Conservation (phyloP, 1,139 yeast species). For the Yamadazyma kanchanaburiensis region DNA sequence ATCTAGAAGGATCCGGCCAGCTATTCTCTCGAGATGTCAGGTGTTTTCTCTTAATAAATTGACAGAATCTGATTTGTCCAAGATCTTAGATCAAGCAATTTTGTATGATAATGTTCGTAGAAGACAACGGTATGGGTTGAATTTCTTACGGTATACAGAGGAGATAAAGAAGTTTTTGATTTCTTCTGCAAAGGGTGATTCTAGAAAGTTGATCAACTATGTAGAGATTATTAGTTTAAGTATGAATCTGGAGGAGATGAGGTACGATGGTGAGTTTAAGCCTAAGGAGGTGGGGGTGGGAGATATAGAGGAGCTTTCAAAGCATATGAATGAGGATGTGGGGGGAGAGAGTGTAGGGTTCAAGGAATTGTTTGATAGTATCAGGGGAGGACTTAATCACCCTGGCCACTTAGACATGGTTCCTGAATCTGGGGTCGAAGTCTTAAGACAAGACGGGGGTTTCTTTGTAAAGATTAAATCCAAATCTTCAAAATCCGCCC, state of each 20-base stretch:
- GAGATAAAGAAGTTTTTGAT: conserved; percentile 4
- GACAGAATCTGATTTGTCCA: conserved; percentile 14
- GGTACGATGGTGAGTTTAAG: conserved; percentile 2
- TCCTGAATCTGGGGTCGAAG: background rate
- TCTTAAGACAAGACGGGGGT: background rate
- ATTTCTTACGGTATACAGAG: conserved; percentile 4
- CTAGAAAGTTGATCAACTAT: conserved; percentile 22
- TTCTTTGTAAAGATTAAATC: background rate
- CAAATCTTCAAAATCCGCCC: too few species aligned
- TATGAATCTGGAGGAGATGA: background rate
- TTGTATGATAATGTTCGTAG: conserved; percentile 26
- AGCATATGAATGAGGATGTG: background rate
- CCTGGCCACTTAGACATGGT: too few species aligned
- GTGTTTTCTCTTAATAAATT: conserved; percentile 25
- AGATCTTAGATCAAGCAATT: conserved; percentile 25
- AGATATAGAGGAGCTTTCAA: background rate
- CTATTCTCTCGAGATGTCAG: conserved; percentile 42
- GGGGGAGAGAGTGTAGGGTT: background rate
- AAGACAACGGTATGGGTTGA: conserved; percentile 8
- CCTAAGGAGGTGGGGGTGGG: conserved; percentile 2
- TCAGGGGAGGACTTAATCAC: too few species aligned
- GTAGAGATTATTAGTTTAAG: conserved; percentile 14
- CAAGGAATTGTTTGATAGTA: background rate
- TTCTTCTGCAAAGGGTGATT: conserved; percentile 21
- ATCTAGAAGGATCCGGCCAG: conserved; percentile 28